Conservation (phyloP, 208 protist species). For the Wallacemonas rigidus region DNA sequence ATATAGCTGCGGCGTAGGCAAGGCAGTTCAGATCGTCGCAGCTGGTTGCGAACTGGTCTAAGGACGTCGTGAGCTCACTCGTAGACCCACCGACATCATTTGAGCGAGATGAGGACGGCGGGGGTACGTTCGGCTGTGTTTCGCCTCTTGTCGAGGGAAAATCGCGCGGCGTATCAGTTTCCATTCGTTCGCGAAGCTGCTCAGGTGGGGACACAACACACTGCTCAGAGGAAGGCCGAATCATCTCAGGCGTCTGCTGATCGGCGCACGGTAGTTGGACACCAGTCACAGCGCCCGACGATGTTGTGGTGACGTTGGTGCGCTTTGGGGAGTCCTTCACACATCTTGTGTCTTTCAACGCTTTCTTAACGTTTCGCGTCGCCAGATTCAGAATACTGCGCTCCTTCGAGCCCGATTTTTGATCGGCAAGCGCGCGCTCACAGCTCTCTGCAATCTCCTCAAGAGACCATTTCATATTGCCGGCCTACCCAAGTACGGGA, state of each 20-base stretch:
- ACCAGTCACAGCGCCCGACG: too few relatives aligned
- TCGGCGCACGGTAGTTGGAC: not conserved
- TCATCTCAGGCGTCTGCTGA: not conserved
- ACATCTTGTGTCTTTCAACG: not conserved
- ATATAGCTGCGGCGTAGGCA: constrained; percentile 45
- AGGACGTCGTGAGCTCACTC: not conserved
- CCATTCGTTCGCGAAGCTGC: not conserved
- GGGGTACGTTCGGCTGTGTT: not conserved
- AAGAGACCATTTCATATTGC: constrained; percentile 23
- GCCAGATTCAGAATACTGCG: constrained; percentile 35
- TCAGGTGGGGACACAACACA: not conserved
- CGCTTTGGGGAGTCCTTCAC: constrained; percentile 12
- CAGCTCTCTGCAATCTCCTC: constrained; percentile 45
- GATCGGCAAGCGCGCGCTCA: constrained; percentile 42
- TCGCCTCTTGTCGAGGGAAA: too few relatives aligned
- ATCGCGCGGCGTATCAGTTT: too few relatives aligned
- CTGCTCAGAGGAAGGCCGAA: not conserved
- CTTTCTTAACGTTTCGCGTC: constrained; percentile 29
- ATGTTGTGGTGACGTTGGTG: not conserved
- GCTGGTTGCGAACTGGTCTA: constrained; percentile 13
- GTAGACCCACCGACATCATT: not conserved
- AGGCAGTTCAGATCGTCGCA: constrained; percentile 49
- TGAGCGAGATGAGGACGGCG: not conserved
- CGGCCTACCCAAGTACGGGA: not conserved
- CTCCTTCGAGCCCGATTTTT: constrained; percentile 47